These are phyloP conservation scores for Populus pruinosa DNA, from an alignment of 345 rosid species.

Conservation along the genomic window DNA sequence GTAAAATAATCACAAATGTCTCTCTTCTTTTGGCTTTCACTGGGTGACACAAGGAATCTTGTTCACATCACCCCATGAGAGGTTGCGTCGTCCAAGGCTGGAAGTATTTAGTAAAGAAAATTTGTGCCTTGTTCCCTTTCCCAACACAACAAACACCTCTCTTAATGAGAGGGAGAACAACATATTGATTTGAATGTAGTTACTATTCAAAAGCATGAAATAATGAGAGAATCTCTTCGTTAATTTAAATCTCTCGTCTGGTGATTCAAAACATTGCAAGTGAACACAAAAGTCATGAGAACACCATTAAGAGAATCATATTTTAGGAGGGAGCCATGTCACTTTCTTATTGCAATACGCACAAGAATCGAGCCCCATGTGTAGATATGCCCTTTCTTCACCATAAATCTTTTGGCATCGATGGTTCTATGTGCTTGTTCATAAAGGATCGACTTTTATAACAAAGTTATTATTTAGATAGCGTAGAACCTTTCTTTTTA, in stretches of 20 bases:
- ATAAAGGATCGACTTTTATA: constrained; percentile 12
- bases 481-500: constrained; percentile 18
- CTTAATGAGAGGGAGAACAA: background rate
- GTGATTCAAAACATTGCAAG: background rate
- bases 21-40: constrained; percentile 10
- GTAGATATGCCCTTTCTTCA: constrained; percentile 22
- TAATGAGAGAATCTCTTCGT: constrained; percentile 8
- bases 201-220: background rate
- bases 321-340: constrained; percentile 24
- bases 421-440: background rate
- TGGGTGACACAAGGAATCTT: constrained; percentile 42
- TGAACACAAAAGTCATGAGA: constrained; percentile 15
- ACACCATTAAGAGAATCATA: constrained; percentile 16
- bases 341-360: constrained; percentile 3
- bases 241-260: background rate
- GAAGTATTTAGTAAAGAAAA: background rate
- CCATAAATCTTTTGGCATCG: constrained; percentile 1
- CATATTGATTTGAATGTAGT: constrained; percentile 3
- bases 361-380: constrained; percentile 25
- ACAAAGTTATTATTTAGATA: constrained; percentile 21
- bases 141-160: constrained; percentile 27
- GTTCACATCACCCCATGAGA: constrained; percentile 30
- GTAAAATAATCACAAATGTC: constrained; percentile 3
- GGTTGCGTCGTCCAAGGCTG: constrained; percentile 21
- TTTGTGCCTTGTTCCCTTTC: constrained; percentile 16